Evolutionary conservation across 441 rosid genomes (phyloP).

Genomic region (Arabidopsis lyrata): DNA sequence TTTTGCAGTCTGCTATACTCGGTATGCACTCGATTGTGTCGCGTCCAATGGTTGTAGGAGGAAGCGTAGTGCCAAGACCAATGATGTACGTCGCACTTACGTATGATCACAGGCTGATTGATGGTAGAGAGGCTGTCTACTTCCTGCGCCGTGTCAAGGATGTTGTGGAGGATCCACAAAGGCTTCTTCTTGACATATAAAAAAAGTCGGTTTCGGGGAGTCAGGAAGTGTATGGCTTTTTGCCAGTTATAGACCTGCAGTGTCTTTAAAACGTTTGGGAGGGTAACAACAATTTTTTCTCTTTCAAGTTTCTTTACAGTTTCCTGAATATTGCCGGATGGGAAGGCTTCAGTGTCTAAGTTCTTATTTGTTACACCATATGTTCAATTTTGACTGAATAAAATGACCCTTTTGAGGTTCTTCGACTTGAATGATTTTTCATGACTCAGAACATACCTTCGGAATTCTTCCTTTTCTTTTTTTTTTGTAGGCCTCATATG

Average conservation of each 20-base stretch:
- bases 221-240: not conserved
- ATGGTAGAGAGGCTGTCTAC: conserved; percentile 94
- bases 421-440: not conserved
- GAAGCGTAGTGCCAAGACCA: conserved; percentile 71
- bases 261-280: not conserved
- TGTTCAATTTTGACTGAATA: conserved; percentile 18
- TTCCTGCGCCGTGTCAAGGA: conserved; percentile 91
- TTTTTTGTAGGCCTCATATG: not conserved
- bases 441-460: not conserved
- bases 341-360: not conserved
- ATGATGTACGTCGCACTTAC: conserved; percentile 94
- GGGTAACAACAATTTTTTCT: not conserved
- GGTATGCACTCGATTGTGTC: conserved; percentile 93
- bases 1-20: conserved; percentile 78
- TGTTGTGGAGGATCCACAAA: conserved; percentile 83
- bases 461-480: not conserved
- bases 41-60: conserved; percentile 89
- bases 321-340: not conserved
- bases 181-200: conserved; percentile 80
- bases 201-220: not conserved
- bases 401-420: conserved; percentile 3
- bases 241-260: conserved; percentile 9
- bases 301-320: conserved; percentile 11
- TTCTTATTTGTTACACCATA: not conserved
- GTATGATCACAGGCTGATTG: conserved; percentile 86